Percentiles rank a stretch among this genome's conserved stretches.
Conservation (phyloP, 257 asterid species). For the Solanum habrochaites region DNA sequence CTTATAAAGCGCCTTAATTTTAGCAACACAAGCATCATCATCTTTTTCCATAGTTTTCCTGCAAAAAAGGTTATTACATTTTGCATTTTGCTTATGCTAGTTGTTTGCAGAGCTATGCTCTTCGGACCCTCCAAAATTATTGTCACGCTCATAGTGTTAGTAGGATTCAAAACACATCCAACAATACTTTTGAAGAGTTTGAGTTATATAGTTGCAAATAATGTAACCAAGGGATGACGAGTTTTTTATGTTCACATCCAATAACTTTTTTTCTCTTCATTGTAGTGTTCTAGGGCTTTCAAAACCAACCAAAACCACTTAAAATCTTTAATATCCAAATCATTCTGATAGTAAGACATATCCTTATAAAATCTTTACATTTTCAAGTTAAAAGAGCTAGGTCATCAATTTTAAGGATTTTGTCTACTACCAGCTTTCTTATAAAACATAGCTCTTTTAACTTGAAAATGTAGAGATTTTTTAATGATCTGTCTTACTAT, state of each 20-base stretch:
- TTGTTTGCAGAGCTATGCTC: not conserved
- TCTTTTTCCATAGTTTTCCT: too few species aligned
- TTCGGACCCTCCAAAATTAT: not conserved
- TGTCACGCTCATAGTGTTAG: not conserved
- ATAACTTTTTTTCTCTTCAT: slow-evolving; percentile 15
- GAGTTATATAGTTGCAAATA: not conserved
- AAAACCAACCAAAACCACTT: slow-evolving; percentile 34
- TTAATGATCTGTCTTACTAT: not conserved
- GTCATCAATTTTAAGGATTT: not conserved
- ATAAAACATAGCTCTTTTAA: too few species aligned
- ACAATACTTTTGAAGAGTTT: not conserved
- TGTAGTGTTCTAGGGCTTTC: slow-evolving; percentile 14
- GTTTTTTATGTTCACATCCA: slow-evolving; percentile 7
- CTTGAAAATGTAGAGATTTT: not conserved
- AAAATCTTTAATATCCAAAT: too few species aligned
- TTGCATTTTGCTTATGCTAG: not conserved
- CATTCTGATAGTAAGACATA: too few species aligned
- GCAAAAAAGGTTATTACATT: too few species aligned
- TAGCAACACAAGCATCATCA: too few species aligned
- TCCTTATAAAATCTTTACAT: too few species aligned
- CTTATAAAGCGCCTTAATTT: too few species aligned
- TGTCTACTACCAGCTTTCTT: too few species aligned
- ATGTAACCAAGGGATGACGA: not conserved
- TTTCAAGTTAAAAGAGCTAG: not conserved
- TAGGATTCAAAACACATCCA: not conserved